Conservation (phyloP, 257 asterid genomes). For the Nicotiana benthamiana region DNA sequence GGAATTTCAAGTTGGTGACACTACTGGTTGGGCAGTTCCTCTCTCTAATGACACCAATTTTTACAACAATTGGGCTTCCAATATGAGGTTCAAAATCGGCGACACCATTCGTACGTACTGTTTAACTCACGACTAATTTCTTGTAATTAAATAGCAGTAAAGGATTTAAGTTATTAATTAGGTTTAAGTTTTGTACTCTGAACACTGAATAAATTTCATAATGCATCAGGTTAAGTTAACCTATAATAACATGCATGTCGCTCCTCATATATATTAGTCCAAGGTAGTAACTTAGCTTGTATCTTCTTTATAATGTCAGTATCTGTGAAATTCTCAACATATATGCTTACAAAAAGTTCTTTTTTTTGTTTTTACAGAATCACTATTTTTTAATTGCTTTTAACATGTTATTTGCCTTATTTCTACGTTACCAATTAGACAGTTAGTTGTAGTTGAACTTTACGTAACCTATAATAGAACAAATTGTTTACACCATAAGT, state of each 20-base stretch:
- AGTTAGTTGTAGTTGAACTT: not conserved
- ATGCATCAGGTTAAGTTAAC: not conserved
- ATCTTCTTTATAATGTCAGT: not conserved
- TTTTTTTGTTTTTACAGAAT: too few relatives aligned
- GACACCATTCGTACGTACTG: slow-evolving; percentile 54
- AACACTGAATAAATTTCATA: not conserved
- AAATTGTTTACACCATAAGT: not conserved
- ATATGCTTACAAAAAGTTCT: too few relatives aligned
- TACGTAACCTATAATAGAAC: not conserved
- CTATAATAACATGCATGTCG: too few relatives aligned
- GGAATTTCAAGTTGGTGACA: slow-evolving; percentile 51
- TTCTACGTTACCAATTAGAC: not conserved
- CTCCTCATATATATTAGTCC: too few relatives aligned
- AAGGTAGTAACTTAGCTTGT: too few relatives aligned
- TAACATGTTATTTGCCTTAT: not conserved
- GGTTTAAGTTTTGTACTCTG: not conserved
- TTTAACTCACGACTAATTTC: not conserved
- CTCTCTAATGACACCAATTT: slow-evolving; percentile 25
- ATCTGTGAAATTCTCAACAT: not conserved
- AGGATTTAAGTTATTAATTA: not conserved
- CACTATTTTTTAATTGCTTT: not conserved
- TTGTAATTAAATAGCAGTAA: not conserved
- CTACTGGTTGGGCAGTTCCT: slow-evolving; percentile 57
- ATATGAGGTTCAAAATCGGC: slow-evolving; percentile 44
- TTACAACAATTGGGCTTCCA: slow-evolving; percentile 63